phyloP scores from a whole-genome alignment of 2,329 filamentous ascomycete genomes.

The Fusarium subglutinans region DNA sequence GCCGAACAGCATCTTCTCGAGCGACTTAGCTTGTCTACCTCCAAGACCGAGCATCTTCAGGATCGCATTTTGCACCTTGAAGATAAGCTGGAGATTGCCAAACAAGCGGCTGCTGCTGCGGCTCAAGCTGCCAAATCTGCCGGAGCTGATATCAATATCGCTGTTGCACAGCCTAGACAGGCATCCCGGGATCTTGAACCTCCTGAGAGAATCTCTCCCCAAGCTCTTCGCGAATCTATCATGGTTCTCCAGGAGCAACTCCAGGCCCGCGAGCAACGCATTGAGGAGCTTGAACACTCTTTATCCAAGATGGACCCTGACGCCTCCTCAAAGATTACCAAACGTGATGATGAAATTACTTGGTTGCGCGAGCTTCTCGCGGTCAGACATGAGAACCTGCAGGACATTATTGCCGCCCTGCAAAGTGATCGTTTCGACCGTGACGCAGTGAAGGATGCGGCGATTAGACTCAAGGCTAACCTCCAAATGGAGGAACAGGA shows the following conservation, averaged over 20 bases:
- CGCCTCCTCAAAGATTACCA: conserved; percentile 82
- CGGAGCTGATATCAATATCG: conserved; percentile 52
- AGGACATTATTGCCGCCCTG: conserved; percentile 87
- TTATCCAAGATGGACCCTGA: conserved; percentile 77
- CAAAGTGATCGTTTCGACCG: conserved; percentile 79
- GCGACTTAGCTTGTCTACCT: conserved; percentile 81
- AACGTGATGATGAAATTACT: conserved; percentile 91
- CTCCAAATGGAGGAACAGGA: conserved; percentile 98
- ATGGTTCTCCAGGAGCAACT: conserved; percentile 96
- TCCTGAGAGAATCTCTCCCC: conserved; percentile 90
- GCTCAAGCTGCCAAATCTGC: conserved; percentile 76
- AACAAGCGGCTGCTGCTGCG: conserved; percentile 85
- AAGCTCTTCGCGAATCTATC: conserved; percentile 94
- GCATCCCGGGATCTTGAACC: conserved; percentile 56
- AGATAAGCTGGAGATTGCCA: conserved; percentile 90
- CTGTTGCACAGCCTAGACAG: conserved; percentile 34
- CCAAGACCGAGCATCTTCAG: conserved; percentile 85
- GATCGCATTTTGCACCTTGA: conserved; percentile 87
- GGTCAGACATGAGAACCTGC: conserved; percentile 88
- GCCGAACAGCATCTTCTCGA: conserved; percentile 83
- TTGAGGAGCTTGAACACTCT: conserved; percentile 84
- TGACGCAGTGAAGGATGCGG: conserved; percentile 84
- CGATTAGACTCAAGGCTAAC: conserved; percentile 92
- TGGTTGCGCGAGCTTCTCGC: conserved; percentile 95
- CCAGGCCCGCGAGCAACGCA: conserved; percentile 89